These are phyloP conservation scores for Mucuna pruriens DNA, from an alignment of 306 rosid genomes.

Conservation along the genomic window DNA sequence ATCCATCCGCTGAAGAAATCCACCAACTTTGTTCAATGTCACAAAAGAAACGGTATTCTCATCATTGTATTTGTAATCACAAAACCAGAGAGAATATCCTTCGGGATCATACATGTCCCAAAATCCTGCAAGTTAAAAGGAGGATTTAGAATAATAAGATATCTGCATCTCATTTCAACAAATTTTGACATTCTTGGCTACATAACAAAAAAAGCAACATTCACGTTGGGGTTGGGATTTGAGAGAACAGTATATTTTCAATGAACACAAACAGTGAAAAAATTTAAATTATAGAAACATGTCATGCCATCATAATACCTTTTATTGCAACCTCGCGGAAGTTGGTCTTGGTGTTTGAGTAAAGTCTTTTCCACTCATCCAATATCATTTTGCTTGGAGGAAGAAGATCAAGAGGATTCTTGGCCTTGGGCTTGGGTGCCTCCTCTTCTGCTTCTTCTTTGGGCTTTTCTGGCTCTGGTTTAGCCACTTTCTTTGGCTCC, in stretches of 20 bases:
- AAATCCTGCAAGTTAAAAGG: conserved; percentile 59
- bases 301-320: conserved; percentile 48
- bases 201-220: neutral
- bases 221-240: no score
- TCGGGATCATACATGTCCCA: conserved; percentile 98
- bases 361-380: conserved; percentile 95
- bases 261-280: neutral
- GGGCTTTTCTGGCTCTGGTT: conserved; percentile 47
- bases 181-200: neutral
- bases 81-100: conserved; percentile 94
- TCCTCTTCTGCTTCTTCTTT: conserved; percentile 64
- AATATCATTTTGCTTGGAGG: conserved; percentile 88
- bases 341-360: conserved; percentile 88
- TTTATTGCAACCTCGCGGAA: conserved; percentile 97
- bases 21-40: conserved; percentile 83
- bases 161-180: neutral
- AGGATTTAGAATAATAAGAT: neutral
- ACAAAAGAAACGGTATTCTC: conserved; percentile 87
- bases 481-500: conserved; percentile 62
- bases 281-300: neutral
- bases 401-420: conserved; percentile 88
- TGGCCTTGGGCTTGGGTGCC: conserved; percentile 92
- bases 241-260: neutral
- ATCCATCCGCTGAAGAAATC: conserved; percentile 92
- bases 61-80: conserved; percentile 87